Evolutionary conservation across 345 rosid species (phyloP).

Genomic region (Salix arbutifolia): DNA sequence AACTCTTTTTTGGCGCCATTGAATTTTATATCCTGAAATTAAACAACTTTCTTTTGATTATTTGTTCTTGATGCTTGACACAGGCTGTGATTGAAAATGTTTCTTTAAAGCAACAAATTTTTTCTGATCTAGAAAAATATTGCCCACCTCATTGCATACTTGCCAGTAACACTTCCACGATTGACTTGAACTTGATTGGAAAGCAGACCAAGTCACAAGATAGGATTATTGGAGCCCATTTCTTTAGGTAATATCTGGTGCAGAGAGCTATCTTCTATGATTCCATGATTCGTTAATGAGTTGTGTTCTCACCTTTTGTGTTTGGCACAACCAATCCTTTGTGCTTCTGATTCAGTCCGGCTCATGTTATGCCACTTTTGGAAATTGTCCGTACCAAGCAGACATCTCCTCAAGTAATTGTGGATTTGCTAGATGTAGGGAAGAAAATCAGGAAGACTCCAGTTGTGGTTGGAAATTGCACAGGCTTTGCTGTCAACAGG

Average conservation of each 20-base stretch:
- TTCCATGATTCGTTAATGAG: background rate
- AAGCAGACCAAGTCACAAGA: constrained; percentile 71
- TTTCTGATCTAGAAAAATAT: constrained; percentile 82
- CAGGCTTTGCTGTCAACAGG: constrained; percentile 98
- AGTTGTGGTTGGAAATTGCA: constrained; percentile 92
- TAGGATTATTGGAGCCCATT: constrained; percentile 92
- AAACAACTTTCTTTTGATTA: constrained; percentile 7
- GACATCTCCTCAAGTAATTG: constrained; percentile 83
- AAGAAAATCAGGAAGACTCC: constrained; percentile 92
- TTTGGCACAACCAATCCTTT: constrained; percentile 13
- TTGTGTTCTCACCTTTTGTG: background rate
- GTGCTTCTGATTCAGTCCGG: constrained; percentile 61
- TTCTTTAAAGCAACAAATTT: constrained; percentile 92
- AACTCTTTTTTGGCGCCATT: background rate
- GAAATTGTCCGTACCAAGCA: constrained; percentile 85
- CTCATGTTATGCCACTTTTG: constrained; percentile 93
- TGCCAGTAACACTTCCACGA: constrained; percentile 92
- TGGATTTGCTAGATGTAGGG: constrained; percentile 85
- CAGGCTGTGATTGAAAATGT: constrained; percentile 94
- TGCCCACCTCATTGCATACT: constrained; percentile 90
- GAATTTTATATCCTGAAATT: constrained; percentile 5
- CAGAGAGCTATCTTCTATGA: background rate
- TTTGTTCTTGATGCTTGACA: constrained; percentile 37
- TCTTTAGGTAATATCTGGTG: constrained; percentile 64
- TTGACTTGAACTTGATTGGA: constrained; percentile 84